Conservation (phyloP, 169 alveolate genomes). For the Babesia microti region DNA sequence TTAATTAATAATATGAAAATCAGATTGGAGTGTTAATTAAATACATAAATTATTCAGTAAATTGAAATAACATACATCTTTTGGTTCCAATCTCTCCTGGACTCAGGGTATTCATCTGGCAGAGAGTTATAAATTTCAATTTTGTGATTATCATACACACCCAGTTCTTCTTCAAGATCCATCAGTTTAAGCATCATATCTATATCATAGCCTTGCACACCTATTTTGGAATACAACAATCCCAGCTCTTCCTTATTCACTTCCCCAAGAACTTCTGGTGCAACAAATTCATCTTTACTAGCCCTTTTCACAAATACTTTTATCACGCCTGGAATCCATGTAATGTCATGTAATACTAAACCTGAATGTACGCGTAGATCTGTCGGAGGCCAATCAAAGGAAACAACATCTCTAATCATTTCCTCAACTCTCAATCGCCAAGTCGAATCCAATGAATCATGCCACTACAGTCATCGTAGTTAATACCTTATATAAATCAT, state of each 20-base stretch:
- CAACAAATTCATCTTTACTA: constrained; percentile 41
- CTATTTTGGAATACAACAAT: constrained; percentile 32
- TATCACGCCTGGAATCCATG: constrained; percentile 59
- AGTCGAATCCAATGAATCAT: constrained; percentile 50
- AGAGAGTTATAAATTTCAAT: too few species aligned
- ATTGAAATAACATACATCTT: too few species aligned
- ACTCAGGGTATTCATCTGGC: too few species aligned
- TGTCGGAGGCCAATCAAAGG: constrained; percentile 58
- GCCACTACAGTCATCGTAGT: constrained; percentile 31
- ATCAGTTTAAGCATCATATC: constrained; percentile 23
- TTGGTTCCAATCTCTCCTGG: too few species aligned
- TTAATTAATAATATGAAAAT: too few species aligned
- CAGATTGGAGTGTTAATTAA: too few species aligned
- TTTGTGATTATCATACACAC: constrained; percentile 14
- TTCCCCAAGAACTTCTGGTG: too few species aligned
- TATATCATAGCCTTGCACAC: constrained; percentile 12
- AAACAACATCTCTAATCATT: constrained; percentile 54
- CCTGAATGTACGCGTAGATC: constrained; percentile 50
- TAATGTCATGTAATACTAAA: constrained; percentile 54
- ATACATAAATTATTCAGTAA: too few species aligned
- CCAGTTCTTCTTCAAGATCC: constrained; percentile 33
- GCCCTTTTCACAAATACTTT: constrained; percentile 46
- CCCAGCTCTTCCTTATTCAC: constrained; percentile 18
- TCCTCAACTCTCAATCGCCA: constrained; percentile 61
- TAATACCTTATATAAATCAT: constrained; percentile 32